These are phyloP conservation scores for Mycena venus DNA, from an alignment of 768 basidiomycete genomes.

Conservation along the genomic window DNA sequence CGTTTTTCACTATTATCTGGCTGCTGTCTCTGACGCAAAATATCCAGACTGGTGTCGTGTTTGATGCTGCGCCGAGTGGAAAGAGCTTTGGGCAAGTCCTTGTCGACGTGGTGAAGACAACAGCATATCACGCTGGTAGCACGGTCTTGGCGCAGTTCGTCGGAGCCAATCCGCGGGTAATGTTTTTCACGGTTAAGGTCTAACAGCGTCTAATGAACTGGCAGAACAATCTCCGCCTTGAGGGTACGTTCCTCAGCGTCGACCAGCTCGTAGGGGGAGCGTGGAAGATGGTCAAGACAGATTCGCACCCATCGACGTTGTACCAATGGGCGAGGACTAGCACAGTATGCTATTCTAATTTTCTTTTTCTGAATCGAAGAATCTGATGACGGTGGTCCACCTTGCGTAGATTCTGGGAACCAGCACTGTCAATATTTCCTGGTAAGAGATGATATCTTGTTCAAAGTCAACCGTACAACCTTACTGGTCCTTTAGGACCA, in stretches of 20 bases:
- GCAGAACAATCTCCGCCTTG: constrained; percentile 85
- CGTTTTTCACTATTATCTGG: neutral
- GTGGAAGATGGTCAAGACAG: constrained; percentile 74
- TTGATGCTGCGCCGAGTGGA: constrained; percentile 68
- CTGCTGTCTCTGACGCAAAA: neutral
- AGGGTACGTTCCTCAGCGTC: constrained; percentile 78
- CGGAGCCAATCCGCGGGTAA: neutral
- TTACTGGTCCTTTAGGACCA: neutral
- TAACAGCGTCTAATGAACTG: neutral
- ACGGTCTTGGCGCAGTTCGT: neutral
- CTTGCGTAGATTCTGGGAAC: neutral
- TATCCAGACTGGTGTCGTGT: constrained; percentile 63
- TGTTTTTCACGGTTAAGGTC: neutral
- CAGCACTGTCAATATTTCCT: neutral
- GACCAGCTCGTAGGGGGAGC: constrained; percentile 63
- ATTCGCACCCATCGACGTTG: constrained; percentile 81
- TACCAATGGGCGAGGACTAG: neutral
- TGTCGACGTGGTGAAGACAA: constrained; percentile 62
- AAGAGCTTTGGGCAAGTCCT: constrained; percentile 74
- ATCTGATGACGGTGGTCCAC: too few relatives aligned
- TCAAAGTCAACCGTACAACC: neutral
- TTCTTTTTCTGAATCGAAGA: too few relatives aligned
- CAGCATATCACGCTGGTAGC: constrained; percentile 67
- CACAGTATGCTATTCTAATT: neutral
- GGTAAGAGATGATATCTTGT: neutral